Base-by-base conservation (phyloP, 768 basidiomycete genomes). In the Grammothele lineata region DNA sequence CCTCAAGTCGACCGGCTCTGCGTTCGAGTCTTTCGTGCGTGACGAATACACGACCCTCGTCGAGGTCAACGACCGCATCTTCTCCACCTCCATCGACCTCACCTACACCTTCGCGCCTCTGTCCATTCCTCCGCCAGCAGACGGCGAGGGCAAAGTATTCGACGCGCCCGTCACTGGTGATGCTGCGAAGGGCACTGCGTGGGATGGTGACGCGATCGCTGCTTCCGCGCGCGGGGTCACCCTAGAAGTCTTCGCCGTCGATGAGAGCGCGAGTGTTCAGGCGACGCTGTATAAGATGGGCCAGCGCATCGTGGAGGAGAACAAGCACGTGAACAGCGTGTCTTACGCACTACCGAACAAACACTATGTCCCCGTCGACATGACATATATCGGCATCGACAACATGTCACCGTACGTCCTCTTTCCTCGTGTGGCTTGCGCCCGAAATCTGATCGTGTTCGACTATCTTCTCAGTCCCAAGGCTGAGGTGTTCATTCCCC, bases 231-330 rank as follows among this genome's bases (percentile, higher is more conserved):
- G 83, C 45, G 65, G 67, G 35, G 72, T 77, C 1, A 94, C 92
- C 19, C 67, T 97, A 30, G 81, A 92, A 49, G 67, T 82, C 1
- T 97, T 97, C 62, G 91, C 92, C 3, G 66, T 70, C 25, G 92
- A 98, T 57, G 85, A 94, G 58, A 92, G 90, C 59, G 92, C 89
- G 8, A 91, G 88, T 55, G 92, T 96, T 2, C 92, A 93, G 88
- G 94, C 94, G 8, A 96, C 93, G 22, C 69, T 95, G 41, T 94
- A 83, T 76, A 88, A 87, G 69, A 94, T 94, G 82, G 89, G 76
- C 0, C 77, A 87, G 52, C 73, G 75, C 2, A 72, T 97, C 54
- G 67, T 96, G 23, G 66, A 66, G 1, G 81, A 87, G 62, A 85
- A 91, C 57, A 63, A 65, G 2, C 69, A 69, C 2, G 72, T 96